These are phyloP conservation scores for Pseudogymnoascus sp. DNA, from an alignment of 2,329 filamentous ascomycete species.

Conservation along the genomic window DNA sequence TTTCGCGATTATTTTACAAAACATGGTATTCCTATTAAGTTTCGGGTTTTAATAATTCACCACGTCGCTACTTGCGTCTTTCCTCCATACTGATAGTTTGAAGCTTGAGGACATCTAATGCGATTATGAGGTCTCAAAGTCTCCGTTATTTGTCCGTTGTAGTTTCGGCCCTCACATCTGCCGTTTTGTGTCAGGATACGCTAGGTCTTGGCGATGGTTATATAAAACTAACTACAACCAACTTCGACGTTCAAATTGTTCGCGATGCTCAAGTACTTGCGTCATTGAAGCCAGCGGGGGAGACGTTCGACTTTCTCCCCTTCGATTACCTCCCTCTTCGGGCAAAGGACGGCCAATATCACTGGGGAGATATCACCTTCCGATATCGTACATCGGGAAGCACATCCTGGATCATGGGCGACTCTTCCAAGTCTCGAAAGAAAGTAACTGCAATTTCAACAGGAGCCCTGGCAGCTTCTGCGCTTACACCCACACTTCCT, in stretches of 20 bases:
- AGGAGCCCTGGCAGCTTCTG: conserved; percentile 33
- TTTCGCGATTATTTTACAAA: neutral
- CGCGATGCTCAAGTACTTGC: conserved; percentile 41
- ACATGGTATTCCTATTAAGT: neutral
- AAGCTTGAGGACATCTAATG: neutral
- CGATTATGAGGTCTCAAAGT: neutral
- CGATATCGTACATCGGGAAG: conserved; percentile 40
- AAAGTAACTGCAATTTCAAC: conserved; percentile 28
- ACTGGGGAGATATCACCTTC: conserved; percentile 51
- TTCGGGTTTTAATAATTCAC: neutral
- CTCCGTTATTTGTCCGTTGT: neutral
- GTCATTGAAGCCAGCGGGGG: conserved; percentile 36
- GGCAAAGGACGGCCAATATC: conserved; percentile 46
- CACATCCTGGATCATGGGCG: conserved; percentile 38
- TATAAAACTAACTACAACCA: conserved; percentile 29
- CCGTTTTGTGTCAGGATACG: conserved; percentile 27
- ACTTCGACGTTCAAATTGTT: conserved; percentile 38
- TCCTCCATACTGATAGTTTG: neutral
- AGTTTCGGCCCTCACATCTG: conserved; percentile 5
- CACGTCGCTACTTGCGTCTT: neutral
- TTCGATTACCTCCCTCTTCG: conserved; percentile 42
- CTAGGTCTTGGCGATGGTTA: conserved; percentile 36
- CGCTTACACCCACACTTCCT: conserved; percentile 37
- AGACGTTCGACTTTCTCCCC: conserved; percentile 48
- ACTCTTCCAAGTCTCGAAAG: conserved; percentile 38